Evolutionary conservation across 805 yeast species (phyloP).

Genomic region (Schwanniomyces yamadae): DNA sequence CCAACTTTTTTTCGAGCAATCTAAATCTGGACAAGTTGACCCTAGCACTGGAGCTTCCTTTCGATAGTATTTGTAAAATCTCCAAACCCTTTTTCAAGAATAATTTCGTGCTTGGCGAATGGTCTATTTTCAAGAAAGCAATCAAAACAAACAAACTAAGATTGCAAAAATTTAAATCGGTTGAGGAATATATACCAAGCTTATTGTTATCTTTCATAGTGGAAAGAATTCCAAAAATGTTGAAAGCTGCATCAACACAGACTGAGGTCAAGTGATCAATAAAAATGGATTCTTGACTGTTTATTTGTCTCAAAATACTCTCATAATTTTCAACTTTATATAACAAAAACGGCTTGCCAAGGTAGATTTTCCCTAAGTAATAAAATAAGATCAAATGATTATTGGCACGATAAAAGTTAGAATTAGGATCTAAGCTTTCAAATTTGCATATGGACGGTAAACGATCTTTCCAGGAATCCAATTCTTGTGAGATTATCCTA

Average conservation of each 20-base stretch:
- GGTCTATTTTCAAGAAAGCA: slow-evolving; percentile 12
- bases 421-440: slow-evolving; percentile 1
- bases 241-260: slow-evolving; percentile 16
- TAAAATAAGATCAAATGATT: slow-evolving; percentile 13
- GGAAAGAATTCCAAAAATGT: slow-evolving; percentile 12
- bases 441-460: slow-evolving; percentile 1
- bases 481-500: slow-evolving; percentile 1
- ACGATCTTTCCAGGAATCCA: slow-evolving; percentile 2
- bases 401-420: slow-evolving; percentile 10
- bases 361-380: slow-evolving; percentile 14
- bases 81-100: slow-evolving; percentile 14
- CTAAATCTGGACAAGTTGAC: slow-evolving; percentile 3
- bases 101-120: slow-evolving; percentile 12
- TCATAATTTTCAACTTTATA: slow-evolving; percentile 13
- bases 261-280: slow-evolving; percentile 14
- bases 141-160: slow-evolving; percentile 13
- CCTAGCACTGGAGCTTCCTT: slow-evolving; percentile 14
- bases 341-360: slow-evolving; percentile 16
- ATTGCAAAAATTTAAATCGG: slow-evolving; percentile 16
- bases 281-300: slow-evolving; percentile 10
- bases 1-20: not conserved
- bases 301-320: slow-evolving; percentile 2
- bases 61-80: slow-evolving; percentile 11
- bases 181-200: slow-evolving; percentile 14
- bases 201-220: slow-evolving; percentile 12